These are phyloP conservation scores for Eucalyptus decipiens DNA, from an alignment of 345 rosid species.

Conservation along the genomic window DNA sequence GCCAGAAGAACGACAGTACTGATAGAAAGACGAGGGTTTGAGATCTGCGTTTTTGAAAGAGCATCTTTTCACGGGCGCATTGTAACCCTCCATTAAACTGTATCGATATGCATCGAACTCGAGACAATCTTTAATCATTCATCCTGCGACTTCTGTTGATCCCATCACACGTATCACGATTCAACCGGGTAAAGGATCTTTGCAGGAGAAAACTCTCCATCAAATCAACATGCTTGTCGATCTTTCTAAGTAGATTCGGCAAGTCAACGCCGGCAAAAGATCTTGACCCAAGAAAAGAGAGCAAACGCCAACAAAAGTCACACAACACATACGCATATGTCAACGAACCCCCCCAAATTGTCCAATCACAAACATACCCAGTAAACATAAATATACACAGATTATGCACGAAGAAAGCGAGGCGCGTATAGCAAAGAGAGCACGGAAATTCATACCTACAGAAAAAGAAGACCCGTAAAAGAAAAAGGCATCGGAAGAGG, in stretches of 20 bases:
- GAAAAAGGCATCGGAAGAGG: constrained; percentile 30
- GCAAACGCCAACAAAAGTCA: background rate
- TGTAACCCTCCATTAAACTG: background rate
- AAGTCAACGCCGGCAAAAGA: background rate
- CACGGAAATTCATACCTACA: constrained; percentile 13
- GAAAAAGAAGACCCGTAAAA: constrained; percentile 34
- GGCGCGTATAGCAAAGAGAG: background rate
- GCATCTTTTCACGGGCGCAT: background rate
- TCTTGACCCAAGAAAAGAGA: background rate
- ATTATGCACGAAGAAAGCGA: background rate
- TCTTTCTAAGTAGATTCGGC: background rate
- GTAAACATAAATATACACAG: background rate
- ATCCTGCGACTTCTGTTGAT: background rate
- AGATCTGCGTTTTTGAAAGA: background rate
- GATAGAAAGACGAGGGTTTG: background rate
- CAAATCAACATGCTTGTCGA: background rate
- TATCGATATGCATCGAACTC: background rate
- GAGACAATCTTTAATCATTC: background rate
- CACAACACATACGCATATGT: background rate
- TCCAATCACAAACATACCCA: background rate
- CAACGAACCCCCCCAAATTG: background rate
- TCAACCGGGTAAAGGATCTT: background rate
- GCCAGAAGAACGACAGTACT: background rate
- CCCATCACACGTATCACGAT: background rate
- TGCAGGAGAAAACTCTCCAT: background rate